Evolutionary conservation across 1,284 basidiomycete genomes (phyloP).

Genomic region (Cryptococcus sp.): DNA sequence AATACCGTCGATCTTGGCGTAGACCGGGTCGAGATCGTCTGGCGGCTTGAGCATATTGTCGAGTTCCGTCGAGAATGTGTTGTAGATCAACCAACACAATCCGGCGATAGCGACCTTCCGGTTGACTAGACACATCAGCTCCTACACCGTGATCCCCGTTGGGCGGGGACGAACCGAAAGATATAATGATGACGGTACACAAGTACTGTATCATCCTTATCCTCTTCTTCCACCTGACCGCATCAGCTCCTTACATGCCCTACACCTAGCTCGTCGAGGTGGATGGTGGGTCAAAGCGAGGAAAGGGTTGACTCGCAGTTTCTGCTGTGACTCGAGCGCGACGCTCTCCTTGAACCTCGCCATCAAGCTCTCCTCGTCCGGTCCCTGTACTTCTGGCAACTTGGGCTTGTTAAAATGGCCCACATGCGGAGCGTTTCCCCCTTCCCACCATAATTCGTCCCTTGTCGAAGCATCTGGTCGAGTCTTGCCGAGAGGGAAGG

Average conservation of each 20-base stretch:
- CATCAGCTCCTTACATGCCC: neutral
- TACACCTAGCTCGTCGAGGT: too few species aligned
- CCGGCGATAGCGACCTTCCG: constrained; percentile 20
- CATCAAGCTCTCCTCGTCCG: constrained; percentile 18
- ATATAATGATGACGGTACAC: constrained; percentile 24
- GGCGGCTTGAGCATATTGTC: constrained; percentile 30
- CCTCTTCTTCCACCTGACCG: constrained; percentile 30
- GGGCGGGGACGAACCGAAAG: constrained; percentile 22
- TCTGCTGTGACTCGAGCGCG: constrained; percentile 22
- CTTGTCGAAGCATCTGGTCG: constrained; percentile 27
- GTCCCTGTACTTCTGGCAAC: constrained; percentile 15
- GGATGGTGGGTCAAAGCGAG: neutral
- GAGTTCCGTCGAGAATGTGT: constrained; percentile 26
- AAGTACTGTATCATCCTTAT: constrained; percentile 27
- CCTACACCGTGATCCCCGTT: too few species aligned
- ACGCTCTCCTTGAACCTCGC: constrained; percentile 24
- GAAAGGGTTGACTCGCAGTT: constrained; percentile 14
- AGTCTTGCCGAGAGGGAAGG: constrained; percentile 36
- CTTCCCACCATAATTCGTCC: constrained; percentile 41
- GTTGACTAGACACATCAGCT: constrained; percentile 18
- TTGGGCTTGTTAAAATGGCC: constrained; percentile 37
- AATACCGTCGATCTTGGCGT: constrained; percentile 17
- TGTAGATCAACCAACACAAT: constrained; percentile 27
- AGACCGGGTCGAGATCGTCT: constrained; percentile 17
- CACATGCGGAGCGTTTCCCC: constrained; percentile 38